Conservation (phyloP, 2,329 filamentous ascomycete species). For the Kalaharituber pfeilii region DNA sequence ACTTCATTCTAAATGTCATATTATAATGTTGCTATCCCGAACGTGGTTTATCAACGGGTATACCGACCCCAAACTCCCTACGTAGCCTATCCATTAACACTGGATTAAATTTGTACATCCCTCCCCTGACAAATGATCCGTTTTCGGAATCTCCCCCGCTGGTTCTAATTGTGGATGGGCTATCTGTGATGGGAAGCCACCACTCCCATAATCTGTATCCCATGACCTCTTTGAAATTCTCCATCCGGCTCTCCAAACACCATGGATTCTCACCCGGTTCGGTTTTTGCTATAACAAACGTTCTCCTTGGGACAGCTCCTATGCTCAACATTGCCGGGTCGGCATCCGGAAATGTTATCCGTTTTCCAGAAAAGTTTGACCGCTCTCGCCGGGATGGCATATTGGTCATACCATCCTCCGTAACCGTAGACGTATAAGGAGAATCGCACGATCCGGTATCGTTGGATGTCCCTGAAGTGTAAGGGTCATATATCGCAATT, state of each 20-base stretch:
- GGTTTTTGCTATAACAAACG: slow-evolving; percentile 64
- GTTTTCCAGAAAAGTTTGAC: not conserved
- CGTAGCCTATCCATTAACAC: slow-evolving; percentile 12
- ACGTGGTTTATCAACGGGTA: too few relatives aligned
- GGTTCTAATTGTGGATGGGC: slow-evolving; percentile 33
- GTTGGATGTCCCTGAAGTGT: slow-evolving; percentile 34
- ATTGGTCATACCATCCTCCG: slow-evolving; percentile 15
- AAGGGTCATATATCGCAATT: slow-evolving; percentile 58
- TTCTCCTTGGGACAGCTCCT: slow-evolving; percentile 23
- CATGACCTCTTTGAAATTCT: slow-evolving; percentile 68
- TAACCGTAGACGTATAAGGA: slow-evolving; percentile 21
- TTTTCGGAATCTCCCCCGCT: not conserved
- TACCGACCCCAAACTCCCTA: slow-evolving; percentile 13
- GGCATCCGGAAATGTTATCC: slow-evolving; percentile 1
- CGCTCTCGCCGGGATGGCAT: slow-evolving; percentile 3
- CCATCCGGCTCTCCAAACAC: slow-evolving; percentile 47
- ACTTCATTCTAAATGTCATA: too few relatives aligned
- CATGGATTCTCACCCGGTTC: slow-evolving; percentile 67
- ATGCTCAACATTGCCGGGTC: slow-evolving; percentile 11
- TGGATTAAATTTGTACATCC: slow-evolving; percentile 16
- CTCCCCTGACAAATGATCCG: slow-evolving; percentile 4
- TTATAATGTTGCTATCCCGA: too few relatives aligned
- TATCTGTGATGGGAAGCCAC: slow-evolving; percentile 58
- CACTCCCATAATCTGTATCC: slow-evolving; percentile 55
- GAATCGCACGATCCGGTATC: slow-evolving; percentile 21